A percentile compares a stretch with the other conserved stretches of the same genome.
phyloP scores from a whole-genome alignment of 768 basidiomycete species.

The Plicaturopsis crispa region DNA sequence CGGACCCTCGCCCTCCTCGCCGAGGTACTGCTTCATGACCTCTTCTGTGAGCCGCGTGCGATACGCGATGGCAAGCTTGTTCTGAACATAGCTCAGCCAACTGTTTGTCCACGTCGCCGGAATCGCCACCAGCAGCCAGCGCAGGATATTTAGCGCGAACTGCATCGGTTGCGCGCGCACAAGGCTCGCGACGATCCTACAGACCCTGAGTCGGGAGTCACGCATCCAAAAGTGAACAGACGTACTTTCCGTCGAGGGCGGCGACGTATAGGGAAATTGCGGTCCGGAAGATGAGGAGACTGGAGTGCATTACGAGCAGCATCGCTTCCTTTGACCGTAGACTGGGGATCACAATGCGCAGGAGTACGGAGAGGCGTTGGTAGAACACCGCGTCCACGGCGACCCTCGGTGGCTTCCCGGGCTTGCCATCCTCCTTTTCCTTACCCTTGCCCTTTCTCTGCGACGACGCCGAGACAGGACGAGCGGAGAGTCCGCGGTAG shows the following conservation, averaged over 20 bases:
- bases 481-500: conserved; percentile 46
- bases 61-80: conserved; percentile 86
- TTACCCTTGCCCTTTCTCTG: conserved; percentile 24
- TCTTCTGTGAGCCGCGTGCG: conserved; percentile 79
- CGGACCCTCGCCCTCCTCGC: conserved; percentile 51
- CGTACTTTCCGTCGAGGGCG: conserved; percentile 83
- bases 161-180: conserved; percentile 76
- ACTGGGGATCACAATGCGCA: conserved; percentile 85
- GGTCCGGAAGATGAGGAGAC: conserved; percentile 82
- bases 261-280: conserved; percentile 93
- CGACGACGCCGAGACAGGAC: conserved; percentile 21
- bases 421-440: conserved; percentile 15
- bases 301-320: conserved; percentile 82
- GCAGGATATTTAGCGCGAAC: conserved; percentile 79
- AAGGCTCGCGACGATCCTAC: conserved; percentile 88
- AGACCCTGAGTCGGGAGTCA: neutral
- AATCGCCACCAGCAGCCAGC: conserved; percentile 88
- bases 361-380: conserved; percentile 63
- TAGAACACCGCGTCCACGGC: conserved; percentile 91
- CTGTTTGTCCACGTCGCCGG: conserved; percentile 92
- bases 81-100: conserved; percentile 90
- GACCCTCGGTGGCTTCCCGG: conserved; percentile 49
- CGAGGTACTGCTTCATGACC: conserved; percentile 81
- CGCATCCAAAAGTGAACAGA: conserved; percentile 9
- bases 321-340: conserved; percentile 82